Evolutionary conservation across 108 stramenopile species (phyloP).

Genomic region (Aurantiochytrium sp.): DNA sequence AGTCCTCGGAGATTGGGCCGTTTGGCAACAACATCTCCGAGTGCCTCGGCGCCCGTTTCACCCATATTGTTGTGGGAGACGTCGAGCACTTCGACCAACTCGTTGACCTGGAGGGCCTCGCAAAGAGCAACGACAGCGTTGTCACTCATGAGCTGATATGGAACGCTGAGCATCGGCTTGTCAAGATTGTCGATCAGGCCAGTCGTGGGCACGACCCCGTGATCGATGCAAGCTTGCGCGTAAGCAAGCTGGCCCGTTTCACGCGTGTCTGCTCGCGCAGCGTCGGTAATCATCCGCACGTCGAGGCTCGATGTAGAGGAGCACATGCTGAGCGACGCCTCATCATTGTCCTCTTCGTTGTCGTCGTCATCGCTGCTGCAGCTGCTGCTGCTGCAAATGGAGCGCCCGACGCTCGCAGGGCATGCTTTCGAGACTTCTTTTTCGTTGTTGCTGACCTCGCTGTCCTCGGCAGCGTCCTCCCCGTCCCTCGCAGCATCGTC

Average conservation of each 20-base stretch:
- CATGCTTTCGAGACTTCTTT: too few species aligned
- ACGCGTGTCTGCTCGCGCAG: neutral
- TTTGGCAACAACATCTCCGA: neutral
- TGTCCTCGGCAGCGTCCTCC: too few species aligned
- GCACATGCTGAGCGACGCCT: neutral
- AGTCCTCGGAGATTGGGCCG: neutral
- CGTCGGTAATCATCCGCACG: neutral
- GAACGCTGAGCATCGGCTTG: neutral
- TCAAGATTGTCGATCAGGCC: neutral
- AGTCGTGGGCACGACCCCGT: neutral
- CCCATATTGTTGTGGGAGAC: neutral
- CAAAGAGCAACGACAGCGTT: neutral
- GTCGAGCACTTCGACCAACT: neutral
- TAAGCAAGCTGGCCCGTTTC: neutral
- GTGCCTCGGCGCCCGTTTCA: neutral
- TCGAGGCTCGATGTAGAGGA: neutral
- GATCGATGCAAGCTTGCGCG: neutral
- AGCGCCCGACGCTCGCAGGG: neutral
- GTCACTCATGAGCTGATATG: neutral
- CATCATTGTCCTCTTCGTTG: neutral
- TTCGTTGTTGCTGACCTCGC: too few species aligned
- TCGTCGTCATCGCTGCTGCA: neutral
- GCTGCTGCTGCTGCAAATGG: neutral
- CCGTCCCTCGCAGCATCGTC: too few species aligned
- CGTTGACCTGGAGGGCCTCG: neutral